Base-by-base conservation (phyloP, 768 basidiomycete genomes). In the Rhodocollybia butyracea region DNA sequence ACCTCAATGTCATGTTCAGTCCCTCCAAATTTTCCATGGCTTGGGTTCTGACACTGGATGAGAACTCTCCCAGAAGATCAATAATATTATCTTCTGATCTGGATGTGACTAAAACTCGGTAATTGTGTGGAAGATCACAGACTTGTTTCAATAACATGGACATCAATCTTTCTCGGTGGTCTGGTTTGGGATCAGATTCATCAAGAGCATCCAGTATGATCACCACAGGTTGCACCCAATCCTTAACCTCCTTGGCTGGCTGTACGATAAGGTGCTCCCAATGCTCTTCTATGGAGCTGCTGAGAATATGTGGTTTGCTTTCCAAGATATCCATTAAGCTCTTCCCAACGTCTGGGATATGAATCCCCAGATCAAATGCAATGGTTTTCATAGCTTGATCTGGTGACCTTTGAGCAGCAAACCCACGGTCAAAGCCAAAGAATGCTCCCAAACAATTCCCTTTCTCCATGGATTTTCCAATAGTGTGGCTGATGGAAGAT, bases 401-500 rank as follows among this genome's bases (percentile, higher is more conserved):
- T 15, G 46, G 46, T 8, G 46, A 31, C 4, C 30, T 12, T 11
- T 29, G n/a, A 4, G 29, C 19, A 5, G 31, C 17, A 31, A 32
- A 47, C 11, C 29, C 32, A 10, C 46, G 15, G 29, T 32, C 19
- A 19, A 47, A 47, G n/a, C 46, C 10, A 27, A 32, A 47, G 19
- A 47, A 47, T 47, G 30, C 46, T 21, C 46, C 46, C 13, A 47
- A 30, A n/a, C n/a, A n/a, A n/a, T n/a, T n/a, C 5, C 12, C 2
- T 21, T 1, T 5, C 24, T 27, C 8, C 13, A 24, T 10, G 6
- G n/a, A 13, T 11, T 7, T 21, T 10, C 42, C 42, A 45, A 45
- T 45, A 10, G 42, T 45, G 42, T 47, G 46, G 30, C 46, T 47
- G 46, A 47, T 32, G 5, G 42, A n/a, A 29, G 46, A 47, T 47